These are phyloP conservation scores for Cronartium quercuum DNA, from an alignment of 1,284 basidiomycete genomes.

Conservation along the genomic window DNA sequence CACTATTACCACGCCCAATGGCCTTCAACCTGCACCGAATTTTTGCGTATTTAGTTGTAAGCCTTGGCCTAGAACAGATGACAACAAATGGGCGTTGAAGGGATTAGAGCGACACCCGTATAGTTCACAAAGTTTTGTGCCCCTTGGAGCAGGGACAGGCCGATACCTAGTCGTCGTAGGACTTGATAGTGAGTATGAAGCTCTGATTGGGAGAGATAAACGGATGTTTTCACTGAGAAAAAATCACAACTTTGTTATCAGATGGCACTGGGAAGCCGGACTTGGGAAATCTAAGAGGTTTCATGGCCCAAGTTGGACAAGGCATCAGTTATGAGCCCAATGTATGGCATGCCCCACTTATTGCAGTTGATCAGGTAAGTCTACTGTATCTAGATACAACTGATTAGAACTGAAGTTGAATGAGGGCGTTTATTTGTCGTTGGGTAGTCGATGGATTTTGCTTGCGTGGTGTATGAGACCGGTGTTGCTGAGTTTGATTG, in stretches of 20 bases:
- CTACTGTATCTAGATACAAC: not conserved
- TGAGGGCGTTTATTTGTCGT: not conserved
- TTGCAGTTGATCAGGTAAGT: conserved; percentile 44
- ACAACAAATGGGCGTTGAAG: conserved; percentile 53
- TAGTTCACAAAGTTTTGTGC: conserved; percentile 68
- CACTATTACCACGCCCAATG: conserved; percentile 56
- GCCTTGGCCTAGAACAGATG: conserved; percentile 43
- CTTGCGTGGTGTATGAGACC: conserved; percentile 47
- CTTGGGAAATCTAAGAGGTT: conserved; percentile 65
- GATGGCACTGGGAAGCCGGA: conserved; percentile 66
- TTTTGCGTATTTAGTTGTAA: conserved; percentile 45
- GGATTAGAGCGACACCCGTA: conserved; percentile 48
- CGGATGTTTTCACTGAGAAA: conserved; percentile 5
- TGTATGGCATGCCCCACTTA: conserved; percentile 66
- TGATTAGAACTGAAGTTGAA: not conserved
- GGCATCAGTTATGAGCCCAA: conserved; percentile 74
- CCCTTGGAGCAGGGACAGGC: conserved; percentile 57
- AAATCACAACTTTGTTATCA: conserved; percentile 3
- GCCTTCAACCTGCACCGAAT: conserved; percentile 53
- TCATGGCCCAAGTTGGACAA: conserved; percentile 68
- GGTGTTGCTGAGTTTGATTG: conserved; percentile 40
- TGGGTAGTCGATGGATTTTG: conserved; percentile 44
- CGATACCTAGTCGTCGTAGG: conserved; percentile 77
- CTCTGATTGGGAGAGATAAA: not conserved
- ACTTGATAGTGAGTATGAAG: conserved; percentile 56